phyloP scores from a whole-genome alignment of 371 early-diverging fungal species.

The Apophysomyces elegans region DNA sequence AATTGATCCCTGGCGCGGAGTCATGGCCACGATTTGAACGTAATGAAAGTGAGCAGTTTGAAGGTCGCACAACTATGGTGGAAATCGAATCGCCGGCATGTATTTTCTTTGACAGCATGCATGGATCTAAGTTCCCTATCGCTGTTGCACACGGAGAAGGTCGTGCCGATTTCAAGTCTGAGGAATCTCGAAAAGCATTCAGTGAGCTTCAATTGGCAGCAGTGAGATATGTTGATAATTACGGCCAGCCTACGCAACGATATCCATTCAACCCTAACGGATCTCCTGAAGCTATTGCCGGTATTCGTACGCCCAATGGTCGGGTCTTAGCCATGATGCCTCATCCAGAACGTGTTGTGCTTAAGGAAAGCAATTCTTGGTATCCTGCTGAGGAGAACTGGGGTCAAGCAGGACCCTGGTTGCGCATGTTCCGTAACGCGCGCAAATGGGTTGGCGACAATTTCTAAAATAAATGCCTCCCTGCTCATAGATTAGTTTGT shows the following conservation, averaged over 20 bases:
- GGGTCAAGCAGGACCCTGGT: slow-evolving; percentile 85
- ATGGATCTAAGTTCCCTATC: slow-evolving; percentile 89
- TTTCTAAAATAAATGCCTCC: slow-evolving; percentile 24
- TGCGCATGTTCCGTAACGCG: slow-evolving; percentile 83
- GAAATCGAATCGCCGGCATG: slow-evolving; percentile 56
- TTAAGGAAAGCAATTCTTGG: slow-evolving; percentile 88
- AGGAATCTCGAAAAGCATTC: slow-evolving; percentile 48
- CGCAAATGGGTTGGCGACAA: slow-evolving; percentile 75
- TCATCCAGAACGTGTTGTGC: slow-evolving; percentile 94
- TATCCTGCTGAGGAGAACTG: slow-evolving; percentile 70
- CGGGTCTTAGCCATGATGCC: slow-evolving; percentile 96
- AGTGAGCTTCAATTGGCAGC: slow-evolving; percentile 59
- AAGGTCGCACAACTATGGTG: slow-evolving; percentile 87
- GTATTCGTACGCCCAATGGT: slow-evolving; percentile 81
- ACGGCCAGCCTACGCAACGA: slow-evolving; percentile 70
- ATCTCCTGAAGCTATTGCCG: slow-evolving; percentile 84
- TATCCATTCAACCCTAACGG: slow-evolving; percentile 98
- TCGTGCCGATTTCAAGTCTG: slow-evolving; percentile 73
- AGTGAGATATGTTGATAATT: slow-evolving; percentile 83
- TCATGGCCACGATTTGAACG: slow-evolving; percentile 91
- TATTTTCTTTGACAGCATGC: slow-evolving; percentile 89
- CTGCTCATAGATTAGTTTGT: neutral
- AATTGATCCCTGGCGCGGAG: slow-evolving; percentile 80
- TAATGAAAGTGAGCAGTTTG: slow-evolving; percentile 93
- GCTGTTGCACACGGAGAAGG: slow-evolving; percentile 98